Conservation (phyloP, 192 early-diverging fungal species). For the Coemansia sp. region DNA sequence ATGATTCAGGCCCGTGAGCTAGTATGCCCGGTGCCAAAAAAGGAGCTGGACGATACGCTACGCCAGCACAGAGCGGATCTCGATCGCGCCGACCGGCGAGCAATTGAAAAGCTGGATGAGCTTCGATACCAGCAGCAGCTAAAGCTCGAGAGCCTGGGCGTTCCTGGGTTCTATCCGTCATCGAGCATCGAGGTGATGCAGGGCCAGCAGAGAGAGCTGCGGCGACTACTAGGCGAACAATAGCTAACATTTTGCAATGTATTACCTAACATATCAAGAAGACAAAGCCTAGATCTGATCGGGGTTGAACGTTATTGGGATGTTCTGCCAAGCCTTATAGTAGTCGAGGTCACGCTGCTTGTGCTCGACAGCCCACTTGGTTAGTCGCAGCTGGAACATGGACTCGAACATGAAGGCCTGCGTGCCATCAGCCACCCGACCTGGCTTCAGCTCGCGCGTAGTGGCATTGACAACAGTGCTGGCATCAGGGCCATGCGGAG, state of each 20-base stretch:
- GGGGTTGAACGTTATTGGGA: conserved; percentile 53
- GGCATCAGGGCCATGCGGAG: conserved; percentile 89
- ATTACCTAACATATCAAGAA: neutral
- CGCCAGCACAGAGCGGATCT: conserved; percentile 28
- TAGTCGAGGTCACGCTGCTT: conserved; percentile 81
- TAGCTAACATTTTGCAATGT: neutral
- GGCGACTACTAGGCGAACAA: conserved; percentile 2
- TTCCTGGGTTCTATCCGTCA: conserved; percentile 33
- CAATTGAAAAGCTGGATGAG: conserved; percentile 40
- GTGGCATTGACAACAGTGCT: conserved; percentile 72
- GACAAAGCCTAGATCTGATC: conserved; percentile 7
- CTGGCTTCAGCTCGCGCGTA: conserved; percentile 69
- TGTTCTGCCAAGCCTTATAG: conserved; percentile 80
- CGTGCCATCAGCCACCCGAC: conserved; percentile 76
- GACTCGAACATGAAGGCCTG: conserved; percentile 98
- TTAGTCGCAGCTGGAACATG: conserved; percentile 73
- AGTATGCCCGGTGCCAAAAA: conserved; percentile 13
- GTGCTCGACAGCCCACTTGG: conserved; percentile 75
- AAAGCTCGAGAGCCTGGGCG: conserved; percentile 23
- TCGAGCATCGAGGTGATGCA: conserved; percentile 21
- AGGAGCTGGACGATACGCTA: conserved; percentile 24
- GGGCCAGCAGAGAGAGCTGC: conserved; percentile 20
- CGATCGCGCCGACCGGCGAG: conserved; percentile 30
- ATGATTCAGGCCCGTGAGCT: conserved; percentile 34
- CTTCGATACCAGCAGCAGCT: conserved; percentile 46